Base-by-base conservation (phyloP, 495 filamentous ascomycete genomes). In the Acidiella bohemica region DNA sequence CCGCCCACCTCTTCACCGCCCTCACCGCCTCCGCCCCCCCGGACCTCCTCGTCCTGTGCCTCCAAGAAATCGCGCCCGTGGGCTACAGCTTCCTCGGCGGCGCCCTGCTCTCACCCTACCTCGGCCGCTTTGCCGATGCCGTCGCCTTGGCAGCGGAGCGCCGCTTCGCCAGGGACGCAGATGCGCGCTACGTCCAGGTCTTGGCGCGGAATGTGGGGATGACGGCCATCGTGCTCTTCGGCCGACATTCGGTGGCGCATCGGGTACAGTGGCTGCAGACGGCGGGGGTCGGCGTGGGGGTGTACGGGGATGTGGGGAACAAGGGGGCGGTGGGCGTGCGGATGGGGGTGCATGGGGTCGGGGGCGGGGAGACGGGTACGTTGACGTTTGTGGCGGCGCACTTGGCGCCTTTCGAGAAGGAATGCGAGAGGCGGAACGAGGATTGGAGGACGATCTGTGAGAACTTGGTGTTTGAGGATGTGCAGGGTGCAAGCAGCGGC, bases 31-130 rank as follows among this genome's bases (percentile, higher is more conserved):
- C 40, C 12, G 36, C 45, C n/a, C 28, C 46, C 9, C 66, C 59
- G 11, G 56, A 59, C 38, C 23, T 60, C 27, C 19, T 62, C 21
- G 53, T 58, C 28, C 43, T 79, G 52, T 87, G 76, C 29, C 73
- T 97, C 11, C 86, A 97, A 61, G 90, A 97, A 59, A 70, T 94
- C 43, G 82, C 86, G 5, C 90, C 92, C 0, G 68, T 95, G 21
- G 67, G 76, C 19, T 73, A 81, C 50, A 68, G 84, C 12, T 90
- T 97, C 54, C 74, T 96, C 7, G 87, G 87, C n/a, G 80, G 83
- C 32, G 76, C 79, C 13, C 76, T 76, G 41, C 60, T 96, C n/a
- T 61, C 61, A 9, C 76, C 79, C 0, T 96, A 92, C 56, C 75
- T 90, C 52, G 60, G 71, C 20, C 64, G 68, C 1, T 76, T 90